These are phyloP conservation scores for Fusarium illudens DNA, from an alignment of 2,329 filamentous ascomycete species.

Conservation along the genomic window DNA sequence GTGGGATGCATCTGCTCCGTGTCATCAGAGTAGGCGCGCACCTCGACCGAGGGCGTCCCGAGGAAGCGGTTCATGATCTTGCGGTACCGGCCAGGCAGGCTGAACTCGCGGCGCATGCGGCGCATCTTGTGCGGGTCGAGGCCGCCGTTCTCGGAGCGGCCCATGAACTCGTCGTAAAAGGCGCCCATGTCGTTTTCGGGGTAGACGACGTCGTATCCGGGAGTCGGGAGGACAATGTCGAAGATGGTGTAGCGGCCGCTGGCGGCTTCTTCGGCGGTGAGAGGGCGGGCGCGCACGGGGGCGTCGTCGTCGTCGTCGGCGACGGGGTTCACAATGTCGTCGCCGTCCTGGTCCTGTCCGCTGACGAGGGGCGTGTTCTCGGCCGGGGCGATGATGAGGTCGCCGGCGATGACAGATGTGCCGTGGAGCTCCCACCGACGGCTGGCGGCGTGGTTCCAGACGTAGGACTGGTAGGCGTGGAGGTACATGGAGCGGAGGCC, in stretches of 20 bases:
- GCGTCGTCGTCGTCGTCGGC: constrained; percentile 53
- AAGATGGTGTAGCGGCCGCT: constrained; percentile 82
- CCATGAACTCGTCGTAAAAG: constrained; percentile 90
- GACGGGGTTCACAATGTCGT: constrained; percentile 54
- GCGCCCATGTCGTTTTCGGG: constrained; percentile 83
- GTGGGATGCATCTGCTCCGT: constrained; percentile 89
- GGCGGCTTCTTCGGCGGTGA: constrained; percentile 80
- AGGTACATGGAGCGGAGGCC: constrained; percentile 93
- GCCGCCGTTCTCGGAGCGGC: constrained; percentile 74
- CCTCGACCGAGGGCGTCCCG: constrained; percentile 69
- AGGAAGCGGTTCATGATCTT: constrained; percentile 80
- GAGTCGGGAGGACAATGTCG: constrained; percentile 90
- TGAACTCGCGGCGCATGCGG: constrained; percentile 84
- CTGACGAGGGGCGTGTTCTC: constrained; percentile 49
- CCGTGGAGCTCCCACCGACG: constrained; percentile 83
- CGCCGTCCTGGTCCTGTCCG: constrained; percentile 69
- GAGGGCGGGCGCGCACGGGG: constrained; percentile 69
- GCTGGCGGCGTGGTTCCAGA: constrained; percentile 90
- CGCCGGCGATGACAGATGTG: constrained; percentile 78
- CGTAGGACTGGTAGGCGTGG: constrained; percentile 92
- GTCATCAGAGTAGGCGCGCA: constrained; percentile 74
- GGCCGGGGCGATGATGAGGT: constrained; percentile 73
- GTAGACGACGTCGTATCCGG: constrained; percentile 89
- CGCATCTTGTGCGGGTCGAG: constrained; percentile 90
- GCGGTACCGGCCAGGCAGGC: constrained; percentile 86